These are phyloP conservation scores for Amanita thiersii DNA, from an alignment of 768 basidiomycete species.

Conservation along the genomic window DNA sequence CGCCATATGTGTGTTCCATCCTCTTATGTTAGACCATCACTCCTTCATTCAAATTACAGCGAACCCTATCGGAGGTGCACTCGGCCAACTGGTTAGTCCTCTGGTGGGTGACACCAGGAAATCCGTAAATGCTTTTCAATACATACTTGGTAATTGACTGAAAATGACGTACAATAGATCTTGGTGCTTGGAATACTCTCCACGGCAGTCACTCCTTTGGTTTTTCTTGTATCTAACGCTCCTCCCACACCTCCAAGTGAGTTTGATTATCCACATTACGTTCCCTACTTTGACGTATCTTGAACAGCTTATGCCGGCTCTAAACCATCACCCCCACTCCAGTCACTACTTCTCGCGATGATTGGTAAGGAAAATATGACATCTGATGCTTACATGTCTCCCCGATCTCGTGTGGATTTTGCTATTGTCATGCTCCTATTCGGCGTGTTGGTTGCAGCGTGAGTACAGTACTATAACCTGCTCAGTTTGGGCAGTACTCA, in stretches of 20 bases:
- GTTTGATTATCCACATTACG: constrained; percentile 10
- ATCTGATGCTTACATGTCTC: constrained; percentile 48
- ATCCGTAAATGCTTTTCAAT: constrained; percentile 38
- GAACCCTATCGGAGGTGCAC: constrained; percentile 66
- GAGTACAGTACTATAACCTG: constrained; percentile 18
- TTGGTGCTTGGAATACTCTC: constrained; percentile 65
- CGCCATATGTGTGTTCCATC: constrained; percentile 32
- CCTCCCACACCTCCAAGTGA: constrained; percentile 79
- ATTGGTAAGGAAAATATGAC: constrained; percentile 29
- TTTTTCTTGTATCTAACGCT: constrained; percentile 47
- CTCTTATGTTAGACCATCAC: background rate
- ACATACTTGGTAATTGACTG: background rate
- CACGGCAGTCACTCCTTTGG: constrained; percentile 49
- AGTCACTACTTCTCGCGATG: constrained; percentile 47
- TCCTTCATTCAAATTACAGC: constrained; percentile 29
- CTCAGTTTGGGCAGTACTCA: background rate
- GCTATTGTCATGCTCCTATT: constrained; percentile 50
- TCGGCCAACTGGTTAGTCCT: constrained; percentile 70
- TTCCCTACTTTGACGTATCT: constrained; percentile 9
- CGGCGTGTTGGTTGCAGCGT: constrained; percentile 59
- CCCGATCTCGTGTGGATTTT: constrained; percentile 66
- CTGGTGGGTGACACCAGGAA: constrained; percentile 41
- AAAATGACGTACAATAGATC: constrained; percentile 36
- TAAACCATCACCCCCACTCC: constrained; percentile 43
- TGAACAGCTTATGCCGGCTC: constrained; percentile 57